A percentile compares a stretch with the other conserved stretches of the same genome.
Conservation (phyloP, 331 rosid genomes). For the Quercus phellos region DNA sequence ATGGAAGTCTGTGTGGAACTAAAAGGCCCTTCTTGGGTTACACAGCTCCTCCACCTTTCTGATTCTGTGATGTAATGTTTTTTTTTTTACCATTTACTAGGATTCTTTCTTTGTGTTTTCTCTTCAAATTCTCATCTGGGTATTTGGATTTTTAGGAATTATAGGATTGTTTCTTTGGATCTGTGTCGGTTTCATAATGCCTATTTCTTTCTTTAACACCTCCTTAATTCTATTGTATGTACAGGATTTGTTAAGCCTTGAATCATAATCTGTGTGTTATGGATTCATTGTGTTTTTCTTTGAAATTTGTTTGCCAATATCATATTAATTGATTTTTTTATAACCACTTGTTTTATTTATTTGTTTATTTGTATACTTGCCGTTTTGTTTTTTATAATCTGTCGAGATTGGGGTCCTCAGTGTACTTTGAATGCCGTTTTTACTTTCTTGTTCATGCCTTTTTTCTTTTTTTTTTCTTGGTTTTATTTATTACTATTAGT, state of each 20-base stretch:
- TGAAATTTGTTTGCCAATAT: background rate
- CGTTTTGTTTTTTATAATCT: no score
- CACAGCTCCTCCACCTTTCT: constrained; percentile 47
- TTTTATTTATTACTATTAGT: no score
- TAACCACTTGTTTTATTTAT: no score
- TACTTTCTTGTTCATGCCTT: no score
- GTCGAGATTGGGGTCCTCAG: no score
- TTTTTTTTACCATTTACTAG: constrained; percentile 4
- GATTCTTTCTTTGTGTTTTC: background rate
- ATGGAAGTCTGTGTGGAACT: constrained; percentile 19
- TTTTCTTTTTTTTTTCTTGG: no score
- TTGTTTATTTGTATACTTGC: no score
- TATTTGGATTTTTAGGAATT: background rate
- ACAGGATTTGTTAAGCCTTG: background rate
- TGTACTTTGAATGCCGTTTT: no score
- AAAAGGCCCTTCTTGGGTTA: constrained; percentile 48
- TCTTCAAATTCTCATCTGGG: background rate
- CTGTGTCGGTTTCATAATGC: background rate
- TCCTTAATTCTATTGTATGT: background rate
- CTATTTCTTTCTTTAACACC: background rate
- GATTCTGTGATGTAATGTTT: background rate
- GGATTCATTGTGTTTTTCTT: background rate
- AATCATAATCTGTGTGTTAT: background rate
- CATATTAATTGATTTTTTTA: no score
- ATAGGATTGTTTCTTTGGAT: constrained; percentile 1